Conservation (phyloP, 768 basidiomycete species). For the Hortiboletus campestris region DNA sequence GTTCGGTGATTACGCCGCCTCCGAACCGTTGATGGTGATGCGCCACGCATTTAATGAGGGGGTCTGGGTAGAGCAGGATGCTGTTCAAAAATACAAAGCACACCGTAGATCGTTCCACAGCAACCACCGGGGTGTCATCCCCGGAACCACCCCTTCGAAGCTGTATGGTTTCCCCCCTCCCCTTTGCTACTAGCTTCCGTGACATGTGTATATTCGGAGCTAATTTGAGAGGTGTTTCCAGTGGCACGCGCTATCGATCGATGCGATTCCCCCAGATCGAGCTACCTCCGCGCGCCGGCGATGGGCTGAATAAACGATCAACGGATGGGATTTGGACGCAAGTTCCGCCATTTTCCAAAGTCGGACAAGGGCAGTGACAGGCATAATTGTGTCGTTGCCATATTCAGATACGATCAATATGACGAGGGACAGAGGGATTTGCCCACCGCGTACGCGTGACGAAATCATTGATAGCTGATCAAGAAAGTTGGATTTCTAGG, state of each 20-base stretch:
- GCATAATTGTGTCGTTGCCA: constrained; percentile 2
- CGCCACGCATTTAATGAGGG: constrained; percentile 1
- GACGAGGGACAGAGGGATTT: constrained; percentile 12
- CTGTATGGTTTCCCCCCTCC: background rate
- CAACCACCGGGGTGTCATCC: background rate
- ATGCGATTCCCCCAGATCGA: constrained; percentile 16
- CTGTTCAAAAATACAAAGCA: background rate
- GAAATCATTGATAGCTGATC: constrained; percentile 28
- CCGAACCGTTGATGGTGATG: constrained; percentile 9
- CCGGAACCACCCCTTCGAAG: background rate
- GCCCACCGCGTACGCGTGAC: constrained; percentile 15
- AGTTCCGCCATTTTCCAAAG: constrained; percentile 14
- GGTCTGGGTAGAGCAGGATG: background rate
- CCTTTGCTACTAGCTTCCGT: background rate
- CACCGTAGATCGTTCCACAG: constrained; percentile 1
- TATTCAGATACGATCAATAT: constrained; percentile 7
- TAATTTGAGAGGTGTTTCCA: constrained; percentile 1
- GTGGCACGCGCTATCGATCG: constrained; percentile 18
- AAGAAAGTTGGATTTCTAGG: constrained; percentile 20
- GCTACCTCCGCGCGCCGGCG: constrained; percentile 22
- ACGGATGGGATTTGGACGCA: constrained; percentile 10
- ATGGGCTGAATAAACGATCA: constrained; percentile 14
- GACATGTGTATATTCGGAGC: constrained; percentile 10
- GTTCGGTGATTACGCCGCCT: constrained; percentile 22
- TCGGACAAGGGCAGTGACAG: background rate